Conservation (phyloP, 768 basidiomycete genomes). For the Hericium alpestre region DNA sequence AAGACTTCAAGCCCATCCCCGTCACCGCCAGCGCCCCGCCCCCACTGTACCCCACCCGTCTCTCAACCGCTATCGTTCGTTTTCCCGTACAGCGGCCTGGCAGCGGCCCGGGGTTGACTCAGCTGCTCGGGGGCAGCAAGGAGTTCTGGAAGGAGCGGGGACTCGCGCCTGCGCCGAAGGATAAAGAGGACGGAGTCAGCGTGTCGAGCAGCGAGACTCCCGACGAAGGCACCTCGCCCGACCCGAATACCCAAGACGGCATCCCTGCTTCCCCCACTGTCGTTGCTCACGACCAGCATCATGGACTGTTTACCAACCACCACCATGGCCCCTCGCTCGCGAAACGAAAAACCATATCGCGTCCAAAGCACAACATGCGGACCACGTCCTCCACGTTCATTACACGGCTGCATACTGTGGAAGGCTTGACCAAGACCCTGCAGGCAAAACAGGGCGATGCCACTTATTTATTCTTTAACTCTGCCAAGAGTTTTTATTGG, state of each 20-base stretch:
- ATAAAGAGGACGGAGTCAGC: conserved; percentile 48
- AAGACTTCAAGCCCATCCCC: conserved; percentile 65
- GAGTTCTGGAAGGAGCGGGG: conserved; percentile 50
- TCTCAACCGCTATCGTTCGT: conserved; percentile 51
- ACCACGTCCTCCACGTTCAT: conserved; percentile 91
- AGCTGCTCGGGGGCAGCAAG: conserved; percentile 58
- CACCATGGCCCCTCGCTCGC: conserved; percentile 27
- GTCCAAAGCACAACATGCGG: conserved; percentile 86
- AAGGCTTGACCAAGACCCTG: conserved; percentile 62
- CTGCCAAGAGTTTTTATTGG: conserved; percentile 79
- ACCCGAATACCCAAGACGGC: conserved; percentile 18
- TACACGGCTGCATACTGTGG: conserved; percentile 71
- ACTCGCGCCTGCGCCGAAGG: conserved; percentile 3
- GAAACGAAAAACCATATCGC: conserved; percentile 52
- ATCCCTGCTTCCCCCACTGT: conserved; percentile 26
- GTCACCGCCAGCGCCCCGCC: conserved; percentile 27
- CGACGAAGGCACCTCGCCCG: conserved; percentile 41
- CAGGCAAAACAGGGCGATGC: conserved; percentile 76
- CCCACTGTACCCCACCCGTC: conserved; percentile 43
- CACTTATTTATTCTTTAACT: conserved; percentile 81
- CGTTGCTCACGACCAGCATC: conserved; percentile 31
- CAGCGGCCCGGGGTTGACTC: conserved; percentile 51
- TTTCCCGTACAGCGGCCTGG: conserved; percentile 49
- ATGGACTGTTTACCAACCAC: conserved; percentile 41
- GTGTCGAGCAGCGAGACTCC: conserved; percentile 76